Percentiles rank a stretch among this genome's conserved stretches.
phyloP scores from a whole-genome alignment of 192 early-diverging fungal genomes.

The Haplosporangium gracile region DNA sequence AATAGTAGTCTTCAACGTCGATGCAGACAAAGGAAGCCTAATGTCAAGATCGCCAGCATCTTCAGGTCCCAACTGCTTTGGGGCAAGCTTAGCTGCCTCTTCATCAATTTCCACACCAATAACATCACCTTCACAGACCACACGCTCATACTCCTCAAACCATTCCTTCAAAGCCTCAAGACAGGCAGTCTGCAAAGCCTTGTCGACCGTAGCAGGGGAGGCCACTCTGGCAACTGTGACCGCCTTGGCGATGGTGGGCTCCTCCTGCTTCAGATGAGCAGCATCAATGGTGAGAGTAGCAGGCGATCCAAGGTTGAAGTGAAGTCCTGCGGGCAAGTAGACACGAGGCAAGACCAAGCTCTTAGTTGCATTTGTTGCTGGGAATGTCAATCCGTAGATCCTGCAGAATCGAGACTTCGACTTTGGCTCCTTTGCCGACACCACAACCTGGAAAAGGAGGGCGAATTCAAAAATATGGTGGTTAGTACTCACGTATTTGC shows the following conservation, averaged over 20 bases:
- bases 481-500: not conserved
- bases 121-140: slow-evolving; percentile 79
- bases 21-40: slow-evolving; percentile 28
- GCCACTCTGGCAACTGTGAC: slow-evolving; percentile 78
- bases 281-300: slow-evolving; percentile 34
- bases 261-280: slow-evolving; percentile 44
- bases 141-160: slow-evolving; percentile 72
- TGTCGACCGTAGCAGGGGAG: slow-evolving; percentile 71
- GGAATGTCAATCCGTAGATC: slow-evolving; percentile 45
- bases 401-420: slow-evolving; percentile 36
- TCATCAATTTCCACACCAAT: slow-evolving; percentile 74
- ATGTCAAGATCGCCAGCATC: slow-evolving; percentile 54
- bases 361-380: not conserved
- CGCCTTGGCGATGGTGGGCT: slow-evolving; percentile 66
- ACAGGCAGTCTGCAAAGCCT: slow-evolving; percentile 67
- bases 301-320: slow-evolving; percentile 67
- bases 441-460: slow-evolving; percentile 14
- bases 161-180: slow-evolving; percentile 71
- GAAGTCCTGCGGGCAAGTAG: slow-evolving; percentile 67
- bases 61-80: slow-evolving; percentile 57
- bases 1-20: slow-evolving; percentile 37
- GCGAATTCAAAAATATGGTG: not conserved
- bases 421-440: slow-evolving; percentile 30
- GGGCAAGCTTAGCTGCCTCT: slow-evolving; percentile 61
- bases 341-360: slow-evolving; percentile 43